Base-by-base conservation (phyloP, 176 grass and related monocot genomes). In the Zizania latifolia region DNA sequence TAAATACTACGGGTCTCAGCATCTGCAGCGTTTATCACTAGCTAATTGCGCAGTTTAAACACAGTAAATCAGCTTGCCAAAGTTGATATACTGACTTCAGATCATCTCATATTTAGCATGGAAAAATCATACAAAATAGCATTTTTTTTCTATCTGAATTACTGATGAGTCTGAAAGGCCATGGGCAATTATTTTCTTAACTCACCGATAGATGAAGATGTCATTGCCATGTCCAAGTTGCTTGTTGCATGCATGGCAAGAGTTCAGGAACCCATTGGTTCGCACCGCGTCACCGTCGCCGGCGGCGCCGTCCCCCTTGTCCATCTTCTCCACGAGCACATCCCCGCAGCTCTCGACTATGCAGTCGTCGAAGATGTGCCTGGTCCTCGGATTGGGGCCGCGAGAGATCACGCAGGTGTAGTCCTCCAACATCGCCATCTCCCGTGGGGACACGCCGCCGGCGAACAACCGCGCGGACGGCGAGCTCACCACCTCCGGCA, bases 381-480 rank as follows among this genome's bases (percentile, higher is more conserved):
- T 89, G 43, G 90, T 97, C 71, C 67, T 90, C 28, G 90, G 93
- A 43, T 97, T 97, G 2, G 90, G 90, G 1, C 93, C 93, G 44
- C 92, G 93, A 5, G 93, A 93, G 85, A 97, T 97, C 34, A 97
- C 93, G 71, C 93, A 97, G 43, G 93, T 97, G 72, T 97, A 97
- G 58, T 97, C 93, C 82, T 97, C 93, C 15, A 85, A 93, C 59
- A 87, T 84, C 11, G 89, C 93, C 69, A 83, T 74, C 66, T 93
- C 82, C 4, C 59, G 82, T 1, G 79, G 69, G 34, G 82, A 37
- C 46, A 92, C 66, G 70, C 86, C 81, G 3, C 66, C 81, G 10
- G 90, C 75, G 58, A 78, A 75, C 51, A 97, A 64, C 66, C 71
- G 58, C 7, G 83, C 43, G 8, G 82, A 69, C 21, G 90, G 81